A percentile compares a stretch with the other conserved stretches of the same genome.
These are phyloP conservation scores for Cylindrotheca closterium DNA, from an alignment of 108 stramenopile genomes.

Conservation along the genomic window DNA sequence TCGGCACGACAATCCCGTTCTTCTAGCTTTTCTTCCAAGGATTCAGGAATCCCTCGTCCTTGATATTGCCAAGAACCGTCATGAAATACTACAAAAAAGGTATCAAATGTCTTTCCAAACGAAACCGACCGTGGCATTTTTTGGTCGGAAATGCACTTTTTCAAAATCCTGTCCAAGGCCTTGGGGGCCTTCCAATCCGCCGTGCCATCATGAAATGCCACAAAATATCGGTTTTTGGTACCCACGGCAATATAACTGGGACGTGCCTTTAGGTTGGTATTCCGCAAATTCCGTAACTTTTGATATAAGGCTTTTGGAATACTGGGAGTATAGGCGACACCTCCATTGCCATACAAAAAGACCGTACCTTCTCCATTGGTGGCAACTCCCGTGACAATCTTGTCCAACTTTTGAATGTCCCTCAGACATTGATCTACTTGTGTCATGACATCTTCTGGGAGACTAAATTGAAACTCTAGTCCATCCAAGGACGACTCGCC, in stretches of 20 bases:
- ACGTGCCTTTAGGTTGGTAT: conserved; percentile 27
- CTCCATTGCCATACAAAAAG: conserved; percentile 73
- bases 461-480: conserved; percentile 47
- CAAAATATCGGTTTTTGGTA: conserved; percentile 66
- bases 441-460: conserved; percentile 44
- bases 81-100: conserved; percentile 67
- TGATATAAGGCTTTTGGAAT: conserved; percentile 64
- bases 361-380: conserved; percentile 76
- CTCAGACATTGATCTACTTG: conserved; percentile 59
- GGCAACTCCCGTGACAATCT: conserved; percentile 58
- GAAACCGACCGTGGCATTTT: conserved; percentile 53
- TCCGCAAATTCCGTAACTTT: conserved; percentile 45
- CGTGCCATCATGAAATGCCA: conserved; percentile 63
- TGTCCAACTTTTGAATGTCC: conserved; percentile 51
- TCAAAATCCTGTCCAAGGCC: conserved; percentile 51
- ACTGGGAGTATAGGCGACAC: conserved; percentile 64
- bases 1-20: conserved; percentile 55
- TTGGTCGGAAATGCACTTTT: conserved; percentile 21
- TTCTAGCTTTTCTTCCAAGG: conserved; percentile 53
- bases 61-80: conserved; percentile 80
- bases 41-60: conserved; percentile 55
- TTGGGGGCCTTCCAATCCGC: conserved; percentile 63
- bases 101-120: conserved; percentile 67
- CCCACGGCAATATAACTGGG: conserved; percentile 69
- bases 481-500: conserved; percentile 15